These are phyloP conservation scores for Raffaelea deltoideospora DNA, from an alignment of 2,329 filamentous ascomycete species.

Conservation along the genomic window DNA sequence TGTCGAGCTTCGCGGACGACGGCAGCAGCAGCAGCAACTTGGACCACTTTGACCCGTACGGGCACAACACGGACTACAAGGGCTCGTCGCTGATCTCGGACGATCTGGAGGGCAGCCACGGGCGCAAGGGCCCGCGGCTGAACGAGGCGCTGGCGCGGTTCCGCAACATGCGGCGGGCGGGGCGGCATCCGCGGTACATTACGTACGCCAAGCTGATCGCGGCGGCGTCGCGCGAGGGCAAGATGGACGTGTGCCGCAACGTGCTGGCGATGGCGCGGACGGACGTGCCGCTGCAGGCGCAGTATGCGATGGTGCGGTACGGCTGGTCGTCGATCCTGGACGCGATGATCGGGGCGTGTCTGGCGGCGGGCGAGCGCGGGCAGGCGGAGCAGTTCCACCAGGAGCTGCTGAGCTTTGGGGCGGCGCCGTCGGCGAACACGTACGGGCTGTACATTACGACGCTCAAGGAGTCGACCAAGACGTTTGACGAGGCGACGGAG, in stretches of 20 bases:
- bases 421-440: conserved; percentile 88
- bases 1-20: conserved; percentile 56
- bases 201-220: conserved; percentile 93
- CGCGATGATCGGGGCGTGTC: conserved; percentile 85
- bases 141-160: conserved; percentile 72
- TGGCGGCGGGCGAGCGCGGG: conserved; percentile 66
- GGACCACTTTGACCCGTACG: conserved; percentile 78
- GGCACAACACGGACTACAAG: conserved; percentile 80
- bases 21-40: conserved; percentile 32
- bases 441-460: conserved; percentile 99
- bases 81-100: conserved; percentile 85
- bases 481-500: conserved; percentile 92
- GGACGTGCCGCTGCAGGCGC: conserved; percentile 71
- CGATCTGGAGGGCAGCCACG: conserved; percentile 66
- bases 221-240: conserved; percentile 71
- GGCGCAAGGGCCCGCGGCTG: conserved; percentile 56
- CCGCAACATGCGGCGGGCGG: conserved; percentile 83
- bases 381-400: conserved; percentile 79
- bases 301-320: conserved; percentile 79
- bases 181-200: conserved; percentile 86
- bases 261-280: conserved; percentile 78
- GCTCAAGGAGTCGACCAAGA: conserved; percentile 91
- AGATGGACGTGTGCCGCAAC: conserved; percentile 69
- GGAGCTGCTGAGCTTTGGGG: conserved; percentile 79
- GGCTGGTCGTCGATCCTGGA: conserved; percentile 96